phyloP scores from a whole-genome alignment of 75 land plant species.

The Pinus tabuliformis region DNA sequence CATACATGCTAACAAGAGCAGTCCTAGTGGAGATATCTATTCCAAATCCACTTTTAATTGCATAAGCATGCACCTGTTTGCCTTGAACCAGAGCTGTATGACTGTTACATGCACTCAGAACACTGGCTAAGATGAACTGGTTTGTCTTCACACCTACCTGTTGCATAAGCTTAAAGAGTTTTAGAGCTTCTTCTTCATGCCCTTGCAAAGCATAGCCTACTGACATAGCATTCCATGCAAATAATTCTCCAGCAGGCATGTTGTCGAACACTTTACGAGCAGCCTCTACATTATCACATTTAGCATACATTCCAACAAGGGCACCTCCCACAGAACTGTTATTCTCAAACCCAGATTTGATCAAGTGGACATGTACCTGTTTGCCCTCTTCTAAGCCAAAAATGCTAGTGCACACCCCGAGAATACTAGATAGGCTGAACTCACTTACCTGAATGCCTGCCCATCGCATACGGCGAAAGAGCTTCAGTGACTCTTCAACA shows the following conservation, averaged over 20 bases:
- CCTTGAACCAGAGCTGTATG: conserved; percentile 1
- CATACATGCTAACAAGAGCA: conserved; percentile 21
- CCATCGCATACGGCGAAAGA: conserved; percentile 29
- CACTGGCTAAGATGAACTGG: conserved; percentile 14
- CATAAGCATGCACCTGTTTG: conserved; percentile 12
- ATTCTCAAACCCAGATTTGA: conserved; percentile 19
- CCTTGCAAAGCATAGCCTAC: conserved; percentile 27
- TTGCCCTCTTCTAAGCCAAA: conserved; percentile 19
- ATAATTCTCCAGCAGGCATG: conserved; percentile 14
- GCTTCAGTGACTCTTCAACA: conserved; percentile 21
- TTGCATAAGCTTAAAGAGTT: conserved; percentile 15
- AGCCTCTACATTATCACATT: conserved; percentile 31
- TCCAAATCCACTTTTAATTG: conserved; percentile 21
- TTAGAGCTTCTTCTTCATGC: conserved; percentile 24
- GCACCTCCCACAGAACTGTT: conserved; percentile 23
- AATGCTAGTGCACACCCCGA: conserved; percentile 25
- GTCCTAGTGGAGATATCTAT: conserved; percentile 10
- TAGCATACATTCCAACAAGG: conserved; percentile 41
- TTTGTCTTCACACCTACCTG: neutral
- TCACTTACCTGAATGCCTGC: conserved; percentile 15
- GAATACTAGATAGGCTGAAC: conserved; percentile 17
- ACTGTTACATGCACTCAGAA: conserved; percentile 13
- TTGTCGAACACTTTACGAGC: conserved; percentile 16
- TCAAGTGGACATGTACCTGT: conserved; percentile 20
- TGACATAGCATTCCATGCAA: conserved; percentile 30